Evolutionary conservation across 2,329 filamentous ascomycete species (phyloP).

Genomic region (Neonectria faginata): DNA sequence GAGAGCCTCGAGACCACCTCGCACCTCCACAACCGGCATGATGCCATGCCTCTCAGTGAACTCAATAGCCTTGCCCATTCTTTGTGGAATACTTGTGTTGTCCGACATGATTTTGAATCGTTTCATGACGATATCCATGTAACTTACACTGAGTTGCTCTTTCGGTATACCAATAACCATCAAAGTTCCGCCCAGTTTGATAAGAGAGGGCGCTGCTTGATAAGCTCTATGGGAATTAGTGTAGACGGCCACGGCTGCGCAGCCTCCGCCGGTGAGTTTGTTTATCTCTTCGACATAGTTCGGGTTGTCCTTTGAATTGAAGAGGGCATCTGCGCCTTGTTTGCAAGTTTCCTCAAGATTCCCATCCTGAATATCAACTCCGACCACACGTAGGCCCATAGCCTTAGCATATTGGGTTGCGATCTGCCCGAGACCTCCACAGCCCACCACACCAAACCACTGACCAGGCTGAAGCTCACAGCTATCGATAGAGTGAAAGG

Average conservation of each 20-base stretch:
- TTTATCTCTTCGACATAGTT: constrained; percentile 55
- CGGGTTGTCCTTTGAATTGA: constrained; percentile 55
- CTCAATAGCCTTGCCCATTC: constrained; percentile 57
- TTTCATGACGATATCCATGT: constrained; percentile 55
- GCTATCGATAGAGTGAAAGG: constrained; percentile 54
- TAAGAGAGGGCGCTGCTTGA: constrained; percentile 47
- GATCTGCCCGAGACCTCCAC: constrained; percentile 59
- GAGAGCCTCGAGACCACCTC: constrained; percentile 29
- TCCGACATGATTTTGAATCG: constrained; percentile 56
- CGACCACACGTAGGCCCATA: constrained; percentile 57
- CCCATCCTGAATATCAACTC: constrained; percentile 57
- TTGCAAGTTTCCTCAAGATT: constrained; percentile 54
- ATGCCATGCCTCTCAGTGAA: constrained; percentile 55
- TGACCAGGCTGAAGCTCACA: constrained; percentile 51
- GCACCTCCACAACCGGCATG: constrained; percentile 29
- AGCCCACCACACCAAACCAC: constrained; percentile 58
- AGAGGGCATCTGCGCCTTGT: constrained; percentile 55
- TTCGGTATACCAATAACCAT: constrained; percentile 58
- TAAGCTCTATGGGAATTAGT: constrained; percentile 45
- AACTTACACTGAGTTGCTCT: constrained; percentile 51
- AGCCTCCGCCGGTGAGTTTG: constrained; percentile 55
- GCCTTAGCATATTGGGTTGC: constrained; percentile 60
- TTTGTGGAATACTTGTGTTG: constrained; percentile 55
- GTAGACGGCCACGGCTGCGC: constrained; percentile 56
- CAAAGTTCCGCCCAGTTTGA: constrained; percentile 53